A percentile compares a stretch with the other conserved stretches of the same genome.
These are phyloP conservation scores for Crepidotus variabilis DNA, from an alignment of 768 basidiomycete genomes.

Conservation along the genomic window DNA sequence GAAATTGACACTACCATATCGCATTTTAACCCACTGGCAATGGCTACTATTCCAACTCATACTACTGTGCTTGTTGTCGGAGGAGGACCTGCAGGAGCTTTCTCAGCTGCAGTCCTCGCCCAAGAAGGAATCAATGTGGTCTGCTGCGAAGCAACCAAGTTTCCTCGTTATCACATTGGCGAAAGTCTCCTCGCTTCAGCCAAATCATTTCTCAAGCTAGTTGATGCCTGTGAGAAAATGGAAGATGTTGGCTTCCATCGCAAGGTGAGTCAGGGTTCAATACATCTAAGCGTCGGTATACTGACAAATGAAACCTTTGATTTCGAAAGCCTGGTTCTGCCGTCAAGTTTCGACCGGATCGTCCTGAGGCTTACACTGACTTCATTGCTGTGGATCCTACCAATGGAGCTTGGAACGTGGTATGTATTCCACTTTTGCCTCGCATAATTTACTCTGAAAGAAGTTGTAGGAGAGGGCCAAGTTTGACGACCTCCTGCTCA, in stretches of 20 bases:
- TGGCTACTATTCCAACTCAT: neutral
- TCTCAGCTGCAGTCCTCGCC: conserved; percentile 50
- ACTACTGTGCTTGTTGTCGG: conserved; percentile 46
- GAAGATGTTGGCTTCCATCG: conserved; percentile 25
- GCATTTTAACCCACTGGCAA: too few relatives aligned
- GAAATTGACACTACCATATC: too few relatives aligned
- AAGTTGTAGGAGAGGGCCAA: conserved; percentile 48
- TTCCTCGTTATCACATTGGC: conserved; percentile 51
- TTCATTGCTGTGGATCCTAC: conserved; percentile 46
- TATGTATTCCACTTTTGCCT: conserved; percentile 23
- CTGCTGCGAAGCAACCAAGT: conserved; percentile 49
- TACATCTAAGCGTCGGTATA: neutral
- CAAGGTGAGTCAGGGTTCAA: conserved; percentile 18
- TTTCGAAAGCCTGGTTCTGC: conserved; percentile 50
- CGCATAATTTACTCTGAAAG: neutral
- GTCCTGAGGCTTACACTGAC: conserved; percentile 58
- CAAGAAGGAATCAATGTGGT: conserved; percentile 58
- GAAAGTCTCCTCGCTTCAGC: conserved; percentile 31
- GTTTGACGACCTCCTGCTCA: conserved; percentile 54
- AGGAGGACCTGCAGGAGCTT: conserved; percentile 58
- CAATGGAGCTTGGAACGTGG: conserved; percentile 62
- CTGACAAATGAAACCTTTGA: neutral
- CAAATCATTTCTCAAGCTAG: conserved; percentile 28
- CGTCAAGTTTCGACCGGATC: conserved; percentile 53
- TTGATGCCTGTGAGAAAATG: conserved; percentile 25